Percentiles rank a stretch among this genome's conserved stretches.
Evolutionary conservation across 306 rosid species (phyloP).

Genomic region (Cicer yamashitae): DNA sequence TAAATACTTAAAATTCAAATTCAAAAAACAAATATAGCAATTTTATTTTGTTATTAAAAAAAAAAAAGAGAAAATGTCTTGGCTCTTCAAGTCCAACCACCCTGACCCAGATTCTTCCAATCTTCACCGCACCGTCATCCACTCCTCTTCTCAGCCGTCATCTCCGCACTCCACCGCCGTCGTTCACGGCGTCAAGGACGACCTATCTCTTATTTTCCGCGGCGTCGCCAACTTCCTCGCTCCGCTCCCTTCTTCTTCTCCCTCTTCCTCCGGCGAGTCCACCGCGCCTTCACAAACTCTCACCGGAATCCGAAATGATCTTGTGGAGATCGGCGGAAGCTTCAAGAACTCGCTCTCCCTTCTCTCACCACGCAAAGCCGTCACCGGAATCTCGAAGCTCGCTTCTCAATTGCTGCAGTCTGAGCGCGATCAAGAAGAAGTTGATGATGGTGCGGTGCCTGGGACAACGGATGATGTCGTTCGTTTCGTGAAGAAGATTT

Average conservation of each 20-base stretch:
- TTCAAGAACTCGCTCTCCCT: constrained; percentile 70
- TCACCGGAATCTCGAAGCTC: constrained; percentile 73
- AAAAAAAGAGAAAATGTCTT: constrained; percentile 61
- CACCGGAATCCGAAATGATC: constrained; percentile 82
- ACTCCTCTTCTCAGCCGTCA: constrained; percentile 41
- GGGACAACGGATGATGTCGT: constrained; percentile 80
- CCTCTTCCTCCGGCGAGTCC: constrained; percentile 40
- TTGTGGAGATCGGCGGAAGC: constrained; percentile 87
- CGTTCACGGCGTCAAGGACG: constrained; percentile 57
- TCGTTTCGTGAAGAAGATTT: constrained; percentile 68
- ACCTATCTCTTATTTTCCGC: constrained; percentile 68
- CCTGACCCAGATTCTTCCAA: constrained; percentile 41
- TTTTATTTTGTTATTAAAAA: constrained; percentile 3
- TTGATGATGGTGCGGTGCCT: constrained; percentile 52
- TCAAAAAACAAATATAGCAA: background rate
- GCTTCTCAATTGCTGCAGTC: constrained; percentile 71
- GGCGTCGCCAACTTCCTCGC: constrained; percentile 89
- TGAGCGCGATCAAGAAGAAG: constrained; percentile 43
- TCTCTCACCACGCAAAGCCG: constrained; percentile 76
- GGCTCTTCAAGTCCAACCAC: constrained; percentile 71
- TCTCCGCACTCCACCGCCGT: constrained; percentile 37
- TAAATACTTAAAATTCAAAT: background rate
- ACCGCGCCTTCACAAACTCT: constrained; percentile 51
- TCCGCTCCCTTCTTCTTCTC: constrained; percentile 64
- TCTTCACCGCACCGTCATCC: constrained; percentile 32